Conservation (phyloP, 1,284 basidiomycete species). For the Stereum hirsutum region DNA sequence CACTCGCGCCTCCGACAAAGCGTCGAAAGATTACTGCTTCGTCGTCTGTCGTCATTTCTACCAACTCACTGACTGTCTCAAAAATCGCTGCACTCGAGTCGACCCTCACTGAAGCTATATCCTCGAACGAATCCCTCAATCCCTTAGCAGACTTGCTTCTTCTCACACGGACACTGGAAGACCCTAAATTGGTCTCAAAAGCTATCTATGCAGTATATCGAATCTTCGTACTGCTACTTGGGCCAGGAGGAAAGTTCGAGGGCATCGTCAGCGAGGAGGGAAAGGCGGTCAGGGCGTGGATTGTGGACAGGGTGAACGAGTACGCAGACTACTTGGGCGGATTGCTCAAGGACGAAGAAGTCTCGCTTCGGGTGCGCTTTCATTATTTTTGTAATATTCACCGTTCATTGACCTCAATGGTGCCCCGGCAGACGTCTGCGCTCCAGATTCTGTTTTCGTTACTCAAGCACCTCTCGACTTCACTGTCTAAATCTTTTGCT, state of each 20-base stretch:
- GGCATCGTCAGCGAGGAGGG: slow-evolving; percentile 57
- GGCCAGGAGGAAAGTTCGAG: no score
- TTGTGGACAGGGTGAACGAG: slow-evolving; percentile 58
- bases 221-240: slow-evolving; percentile 63
- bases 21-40: no score
- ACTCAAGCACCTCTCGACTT: slow-evolving; percentile 67
- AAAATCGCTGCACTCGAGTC: slow-evolving; percentile 47
- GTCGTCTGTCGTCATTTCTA: no score
- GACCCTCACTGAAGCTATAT: slow-evolving; percentile 37
- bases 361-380: slow-evolving; percentile 41
- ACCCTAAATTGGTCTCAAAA: slow-evolving; percentile 57
- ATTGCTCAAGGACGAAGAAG: slow-evolving; percentile 68
- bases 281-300: slow-evolving; percentile 67
- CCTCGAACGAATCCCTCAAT: slow-evolving; percentile 62
- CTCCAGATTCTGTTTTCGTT: slow-evolving; percentile 77
- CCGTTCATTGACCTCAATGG: slow-evolving; percentile 2
- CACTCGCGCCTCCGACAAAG: no score
- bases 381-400: neutral
- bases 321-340: slow-evolving; percentile 64
- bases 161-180: slow-evolving; percentile 33
- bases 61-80: no score
- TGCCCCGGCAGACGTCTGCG: slow-evolving; percentile 53
- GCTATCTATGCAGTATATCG: slow-evolving; percentile 79
- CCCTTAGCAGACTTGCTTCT: slow-evolving; percentile 69
- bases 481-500: slow-evolving; percentile 26